Evolutionary conservation across 164 flowering plant species (phyloP), one percentile per base, ranked within the genome.

Genomic region (Kalanchoe fedtschenkoi): DNA sequence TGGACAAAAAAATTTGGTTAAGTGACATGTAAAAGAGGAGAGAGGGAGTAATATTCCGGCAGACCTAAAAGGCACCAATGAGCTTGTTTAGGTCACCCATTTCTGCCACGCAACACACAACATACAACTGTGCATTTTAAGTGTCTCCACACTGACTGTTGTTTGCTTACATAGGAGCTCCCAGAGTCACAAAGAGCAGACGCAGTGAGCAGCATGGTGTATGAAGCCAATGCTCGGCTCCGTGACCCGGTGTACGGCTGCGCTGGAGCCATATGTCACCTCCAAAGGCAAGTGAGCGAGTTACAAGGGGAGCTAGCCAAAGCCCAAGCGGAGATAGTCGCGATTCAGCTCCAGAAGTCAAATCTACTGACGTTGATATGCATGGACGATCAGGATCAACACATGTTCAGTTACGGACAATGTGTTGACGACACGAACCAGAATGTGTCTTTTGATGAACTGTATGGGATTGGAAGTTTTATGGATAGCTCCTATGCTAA

Each of bases 221-320:
- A 86, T 35, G 92, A 86, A 62, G 89, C 92, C 21, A 82, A 77
- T 58, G 87, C 92, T 0, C 68, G 92, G 55, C 75, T 82, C 9
- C 39, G 87, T 58, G 92, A 86, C 62, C 92, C 92, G 0, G 84
- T 86, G 1, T 86, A 86, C 39, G 92, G 92, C 7, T 73, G 83
- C 19, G 89, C 3, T n/a, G n/a, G n/a, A n/a, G n/a, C n/a, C n/a
- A n/a, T n/a, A n/a, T n/a, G n/a, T n/a, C n/a, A n/a, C n/a, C 86
- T 86, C 4, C 92, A 86, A 19, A 82, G 80, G 59, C 89, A 86
- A 69, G 78, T 86, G 32, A 73, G 72, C 39, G 83, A 84, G 60
- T 81, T 86, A 9, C 87, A 83, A 53, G 75, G 73, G 7, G 84
- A 82, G 41, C 24, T 86, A 42, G 92, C 89, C 4, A 79, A 74